Percentiles rank a stretch among this genome's conserved stretches.
These are phyloP conservation scores for Aristolochia californica DNA, from an alignment of 164 flowering plant species.

Conservation along the genomic window DNA sequence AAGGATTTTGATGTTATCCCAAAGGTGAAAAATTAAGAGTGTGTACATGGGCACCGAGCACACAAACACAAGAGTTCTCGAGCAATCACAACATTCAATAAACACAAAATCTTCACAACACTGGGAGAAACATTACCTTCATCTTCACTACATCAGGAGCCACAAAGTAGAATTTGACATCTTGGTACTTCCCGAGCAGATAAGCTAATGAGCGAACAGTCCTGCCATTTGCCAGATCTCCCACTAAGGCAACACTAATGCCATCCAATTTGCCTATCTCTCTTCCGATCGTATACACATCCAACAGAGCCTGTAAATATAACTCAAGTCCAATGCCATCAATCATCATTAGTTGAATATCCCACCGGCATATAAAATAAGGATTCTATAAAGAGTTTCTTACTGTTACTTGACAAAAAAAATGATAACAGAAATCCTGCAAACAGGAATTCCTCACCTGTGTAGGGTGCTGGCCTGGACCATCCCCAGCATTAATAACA, in stretches of 20 bases:
- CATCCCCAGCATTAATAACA: slow-evolving; percentile 97
- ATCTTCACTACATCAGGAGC: slow-evolving; percentile 88
- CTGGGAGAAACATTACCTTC: slow-evolving; percentile 50
- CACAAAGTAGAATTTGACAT: slow-evolving; percentile 87
- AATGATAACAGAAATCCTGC: not conserved
- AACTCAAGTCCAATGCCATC: too few species aligned
- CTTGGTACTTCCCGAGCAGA: slow-evolving; percentile 70
- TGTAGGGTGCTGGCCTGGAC: slow-evolving; percentile 98
- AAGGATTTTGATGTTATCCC: not conserved
- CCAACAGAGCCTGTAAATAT: slow-evolving; percentile 92
- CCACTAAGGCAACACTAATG: slow-evolving; percentile 84
- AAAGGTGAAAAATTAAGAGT: not conserved
- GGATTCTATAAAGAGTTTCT: not conserved
- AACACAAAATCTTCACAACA: not conserved
- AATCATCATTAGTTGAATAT: too few species aligned
- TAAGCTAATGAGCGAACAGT: slow-evolving; percentile 95
- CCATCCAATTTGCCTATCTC: slow-evolving; percentile 90
- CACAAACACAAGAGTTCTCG: not conserved
- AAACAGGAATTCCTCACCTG: slow-evolving; percentile 28
- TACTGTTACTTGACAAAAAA: not conserved
- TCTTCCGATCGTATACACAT: slow-evolving; percentile 85
- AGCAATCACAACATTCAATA: too few species aligned
- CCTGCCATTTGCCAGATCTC: slow-evolving; percentile 98
- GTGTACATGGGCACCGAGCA: not conserved
- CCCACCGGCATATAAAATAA: not conserved